Evolutionary conservation across 495 filamentous ascomycete species (phyloP), one percentile per base, ranked within the genome.

Genomic region (Xylaria palmicola): DNA sequence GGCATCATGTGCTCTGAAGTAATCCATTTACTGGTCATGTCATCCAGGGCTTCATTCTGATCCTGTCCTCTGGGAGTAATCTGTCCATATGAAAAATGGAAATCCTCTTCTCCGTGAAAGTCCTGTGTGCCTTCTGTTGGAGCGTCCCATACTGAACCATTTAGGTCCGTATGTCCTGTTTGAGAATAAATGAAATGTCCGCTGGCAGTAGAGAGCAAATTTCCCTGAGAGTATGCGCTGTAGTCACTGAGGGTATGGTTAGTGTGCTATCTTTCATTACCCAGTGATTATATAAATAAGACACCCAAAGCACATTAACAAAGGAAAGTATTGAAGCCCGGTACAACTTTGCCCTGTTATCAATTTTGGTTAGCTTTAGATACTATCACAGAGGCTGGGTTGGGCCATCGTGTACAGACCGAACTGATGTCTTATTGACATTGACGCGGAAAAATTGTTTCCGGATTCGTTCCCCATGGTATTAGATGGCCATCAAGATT

Each of bases 101-200:
- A 81, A 56, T 82, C 79, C 72, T 79, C 79, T 39, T 82, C 76
- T 72, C 75, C 77, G 62, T 74, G 75, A 64, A 80, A 81, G 77
- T 79, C 79, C 78, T 82, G 78, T 79, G 77, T 67, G 62, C 77
- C 79, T 79, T 81, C 78, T 69, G 70, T 72, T 75, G 77, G 72
- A 68, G 79, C 57, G 56, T 79, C 79, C 79, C 79, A 81, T 67
- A 77, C 72, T 71, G 77, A 74, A 77, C 79, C 72, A 59, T 65
- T 64, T 20, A 77, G 76, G 75, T 79, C 77, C 67, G 75, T 68
- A 75, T 77, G 79, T 80, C 74, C 78, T 74, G 79, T 79, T 55
- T 82, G 79, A 76, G 75, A 79, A 70, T 72, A 76, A 81, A 76
- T 74, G 78, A 79, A 79, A 79, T 71, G 77, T 75, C 65, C 78